Base-by-base conservation (phyloP, 148 eudicot species). In the Cornus florida region DNA sequence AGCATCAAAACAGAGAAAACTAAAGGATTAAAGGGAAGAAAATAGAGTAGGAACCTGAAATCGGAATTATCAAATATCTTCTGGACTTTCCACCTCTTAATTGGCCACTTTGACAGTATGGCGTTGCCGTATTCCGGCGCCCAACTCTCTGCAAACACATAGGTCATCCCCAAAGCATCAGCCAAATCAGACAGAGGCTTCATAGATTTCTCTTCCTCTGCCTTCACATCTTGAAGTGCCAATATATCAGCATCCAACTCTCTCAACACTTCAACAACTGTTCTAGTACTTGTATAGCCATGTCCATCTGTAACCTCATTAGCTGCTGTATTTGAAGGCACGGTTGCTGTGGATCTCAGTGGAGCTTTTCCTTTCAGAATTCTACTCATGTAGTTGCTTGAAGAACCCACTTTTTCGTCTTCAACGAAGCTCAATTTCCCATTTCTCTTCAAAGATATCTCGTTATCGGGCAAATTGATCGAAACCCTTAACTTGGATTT, bases 71-170 rank as follows among this genome's bases (percentile, higher is more conserved):
- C 97, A 57, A 92, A 86, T 59, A 97, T 91, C 81, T 89, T 92
- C 87, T 94, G 95, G 79, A 91, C 91, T 10, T 83, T 83, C 78
- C 82, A 97, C 20, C 79, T 79, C 83, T 87, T 94, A 31, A 97
- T 97, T 67, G 99, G 99, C 99, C 99, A 97, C 73, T 86, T 89
- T 6, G 99, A 92, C 53, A 97, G 79, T 7, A 97, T 85, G 6
- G 99, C 99, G 73, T 97, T 94, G 0, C 99, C 99, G 71, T 87
- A 97, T 73, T 97, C 97, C 17, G 99, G 99, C 9, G 99, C 99
- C 99, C 99, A 94, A 70, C 98, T 97, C 79, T 97, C 99, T 1
- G 98, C 98, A 81, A 97, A 97, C 0, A 91, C 99, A 79, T 90
- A 97, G 78, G 77, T 77, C 99, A 97, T 97, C 75, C 98, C 99